Evolutionary conservation across 2,329 filamentous ascomycete species (phyloP), one percentile per base, ranked within the genome.

Genomic region (Botrytis porri): DNA sequence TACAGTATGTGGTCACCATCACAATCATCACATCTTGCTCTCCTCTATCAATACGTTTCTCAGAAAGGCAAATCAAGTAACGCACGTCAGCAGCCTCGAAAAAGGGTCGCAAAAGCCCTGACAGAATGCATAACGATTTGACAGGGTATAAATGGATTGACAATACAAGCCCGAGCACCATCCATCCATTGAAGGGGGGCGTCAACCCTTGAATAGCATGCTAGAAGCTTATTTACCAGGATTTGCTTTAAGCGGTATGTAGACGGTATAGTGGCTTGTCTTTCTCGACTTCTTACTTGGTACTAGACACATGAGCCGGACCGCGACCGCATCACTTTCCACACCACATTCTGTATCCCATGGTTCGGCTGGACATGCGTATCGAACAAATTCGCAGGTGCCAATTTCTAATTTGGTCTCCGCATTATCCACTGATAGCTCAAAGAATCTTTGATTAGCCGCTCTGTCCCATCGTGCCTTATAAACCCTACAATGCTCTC

Each of bases 291-390:
- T 78, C 70, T 75, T 70, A 78, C 75, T 79, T 74, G 78, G 73
- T 77, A 76, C 74, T 70, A 69, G 43, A 57, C 59, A 81, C 75
- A 80, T 80, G 78, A 80, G 81, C 83, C 83, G 83, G 83, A 81
- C 82, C 82, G 82, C 82, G 82, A 83, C 83, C 83, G 83, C 82
- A 83, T 81, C 80, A 81, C 81, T 83, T 82, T 82, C 64, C 48
- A 67, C 35, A 39, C 48, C 64, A 37, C 51, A 48, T 54, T 67
- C n/a, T 67, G 48, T 67, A 54, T 67, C 64, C 81, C 81, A 81
- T 81, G 81, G 79, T 81, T 81, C 80, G 80, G 80, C 81, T 81
- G 78, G 81, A 83, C 22, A 81, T 82, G 79, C 78, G 79, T 80
- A 80, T 51, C 59, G 54, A 62, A 35, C 51, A 57, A 63, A 43